Conservation (phyloP, 139 green algal genomes). For the Astrephomene gubernaculifera region DNA sequence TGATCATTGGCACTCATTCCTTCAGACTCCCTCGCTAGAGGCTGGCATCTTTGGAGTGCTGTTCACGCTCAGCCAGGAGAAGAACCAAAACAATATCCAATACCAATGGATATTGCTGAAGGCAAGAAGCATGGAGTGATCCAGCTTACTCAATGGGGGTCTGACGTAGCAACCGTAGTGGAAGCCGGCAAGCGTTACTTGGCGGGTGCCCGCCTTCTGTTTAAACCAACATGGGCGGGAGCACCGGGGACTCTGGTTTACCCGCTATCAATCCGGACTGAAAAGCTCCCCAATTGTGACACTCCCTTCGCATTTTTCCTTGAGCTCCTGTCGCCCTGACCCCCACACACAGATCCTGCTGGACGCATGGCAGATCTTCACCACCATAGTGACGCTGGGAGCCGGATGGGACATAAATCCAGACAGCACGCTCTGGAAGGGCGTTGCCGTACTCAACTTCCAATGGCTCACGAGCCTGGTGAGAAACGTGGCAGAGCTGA, state of each 20-base stretch:
- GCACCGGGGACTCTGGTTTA: too few relatives aligned
- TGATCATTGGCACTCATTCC: too few relatives aligned
- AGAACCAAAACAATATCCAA: constrained; percentile 5
- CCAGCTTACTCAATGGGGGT: too few relatives aligned
- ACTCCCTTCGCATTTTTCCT: too few relatives aligned
- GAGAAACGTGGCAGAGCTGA: not conserved
- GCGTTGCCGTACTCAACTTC: constrained; percentile 2
- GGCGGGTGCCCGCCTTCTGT: too few relatives aligned
- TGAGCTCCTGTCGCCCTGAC: not conserved
- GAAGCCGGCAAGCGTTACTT: too few relatives aligned
- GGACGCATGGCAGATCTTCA: constrained; percentile 44
- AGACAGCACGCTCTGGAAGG: not conserved
- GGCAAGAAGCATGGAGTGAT: too few relatives aligned
- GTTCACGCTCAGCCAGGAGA: constrained; percentile 23
- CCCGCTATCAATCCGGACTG: too few relatives aligned
- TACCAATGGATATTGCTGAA: constrained; percentile 35
- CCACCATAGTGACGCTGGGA: not conserved
- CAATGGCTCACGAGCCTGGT: not conserved
- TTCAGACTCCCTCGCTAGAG: constrained; percentile 4
- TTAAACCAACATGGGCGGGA: too few relatives aligned
- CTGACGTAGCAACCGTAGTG: too few relatives aligned
- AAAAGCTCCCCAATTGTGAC: too few relatives aligned
- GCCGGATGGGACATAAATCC: constrained; percentile 29
- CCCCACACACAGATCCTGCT: constrained; percentile 18
- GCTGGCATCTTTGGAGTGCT: constrained; percentile 17